Evolutionary conservation across 441 rosid genomes (phyloP).

Genomic region (Hura crepitans): DNA sequence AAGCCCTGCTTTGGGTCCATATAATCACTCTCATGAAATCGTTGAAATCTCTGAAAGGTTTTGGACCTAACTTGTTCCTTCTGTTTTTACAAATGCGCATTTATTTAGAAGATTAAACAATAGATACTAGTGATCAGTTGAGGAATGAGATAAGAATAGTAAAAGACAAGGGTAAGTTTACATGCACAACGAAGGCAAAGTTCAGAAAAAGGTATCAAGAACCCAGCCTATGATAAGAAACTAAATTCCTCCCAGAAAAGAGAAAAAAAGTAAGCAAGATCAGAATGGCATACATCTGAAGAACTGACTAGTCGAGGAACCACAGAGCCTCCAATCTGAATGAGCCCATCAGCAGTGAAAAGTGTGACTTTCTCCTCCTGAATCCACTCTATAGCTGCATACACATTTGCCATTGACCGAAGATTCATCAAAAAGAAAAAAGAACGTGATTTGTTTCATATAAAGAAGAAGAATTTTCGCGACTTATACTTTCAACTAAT

Average conservation of each 20-base stretch:
- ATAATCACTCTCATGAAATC: conserved; percentile 68
- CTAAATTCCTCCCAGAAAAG: not conserved
- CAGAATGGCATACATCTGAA: conserved; percentile 46
- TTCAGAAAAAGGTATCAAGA: not conserved
- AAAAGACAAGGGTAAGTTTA: not conserved
- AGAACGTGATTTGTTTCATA: not conserved
- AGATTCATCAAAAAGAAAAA: not conserved
- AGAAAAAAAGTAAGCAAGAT: not conserved
- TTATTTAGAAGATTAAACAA: conserved; percentile 5
- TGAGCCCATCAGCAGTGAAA: conserved; percentile 81
- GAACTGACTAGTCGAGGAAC: conserved; percentile 63
- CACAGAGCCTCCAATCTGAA: conserved; percentile 85
- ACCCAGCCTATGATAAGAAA: not conserved
- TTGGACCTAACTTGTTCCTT: conserved; percentile 51
- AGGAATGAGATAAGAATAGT: not conserved
- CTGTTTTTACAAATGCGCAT: conserved; percentile 31
- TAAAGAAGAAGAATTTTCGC: not conserved
- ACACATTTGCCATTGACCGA: conserved; percentile 1
- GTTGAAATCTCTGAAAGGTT: conserved; percentile 43
- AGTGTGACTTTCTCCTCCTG: conserved; percentile 75
- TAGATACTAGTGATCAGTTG: not conserved
- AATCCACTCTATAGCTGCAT: conserved; percentile 61
- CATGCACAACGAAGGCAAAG: not conserved
- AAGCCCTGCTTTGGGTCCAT: conserved; percentile 83
- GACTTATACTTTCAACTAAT: not conserved